These are phyloP conservation scores for Blepharisma undulans DNA, from an alignment of 169 alveolate genomes.

Conservation along the genomic window DNA sequence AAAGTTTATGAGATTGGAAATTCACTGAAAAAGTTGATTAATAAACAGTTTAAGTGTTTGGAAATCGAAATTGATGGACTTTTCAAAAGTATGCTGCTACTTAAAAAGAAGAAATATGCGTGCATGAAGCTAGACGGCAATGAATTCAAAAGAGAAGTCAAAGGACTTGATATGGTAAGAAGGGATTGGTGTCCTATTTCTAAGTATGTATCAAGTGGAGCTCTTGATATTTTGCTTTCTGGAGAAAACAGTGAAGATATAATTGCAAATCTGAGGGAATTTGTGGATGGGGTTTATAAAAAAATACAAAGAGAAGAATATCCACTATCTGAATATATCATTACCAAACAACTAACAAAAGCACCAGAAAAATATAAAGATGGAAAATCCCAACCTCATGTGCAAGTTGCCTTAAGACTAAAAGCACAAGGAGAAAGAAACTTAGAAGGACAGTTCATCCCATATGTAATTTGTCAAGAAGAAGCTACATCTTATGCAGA, in stretches of 20 bases:
- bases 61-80: slow-evolving; percentile 98
- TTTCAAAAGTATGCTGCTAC: slow-evolving; percentile 92
- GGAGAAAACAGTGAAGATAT: slow-evolving; percentile 72
- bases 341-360: slow-evolving; percentile 94
- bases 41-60: slow-evolving; percentile 92
- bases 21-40: slow-evolving; percentile 87
- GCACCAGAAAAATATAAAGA: slow-evolving; percentile 91
- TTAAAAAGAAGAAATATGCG: slow-evolving; percentile 98
- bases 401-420: slow-evolving; percentile 91
- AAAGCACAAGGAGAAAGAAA: slow-evolving; percentile 83
- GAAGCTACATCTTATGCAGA: slow-evolving; percentile 64
- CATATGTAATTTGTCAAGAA: slow-evolving; percentile 90
- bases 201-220: slow-evolving; percentile 86
- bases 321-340: slow-evolving; percentile 88
- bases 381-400: slow-evolving; percentile 91
- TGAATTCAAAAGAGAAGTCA: slow-evolving; percentile 87
- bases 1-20: slow-evolving; percentile 91
- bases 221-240: slow-evolving; percentile 72
- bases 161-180: slow-evolving; percentile 98
- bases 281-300: not conserved
- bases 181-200: slow-evolving; percentile 98
- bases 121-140: slow-evolving; percentile 86
- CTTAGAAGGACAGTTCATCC: slow-evolving; percentile 90
- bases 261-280: slow-evolving; percentile 26
- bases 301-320: slow-evolving; percentile 30